Evolutionary conservation across 257 asterid genomes (phyloP).

Genomic region (Solanum clarkiae): DNA sequence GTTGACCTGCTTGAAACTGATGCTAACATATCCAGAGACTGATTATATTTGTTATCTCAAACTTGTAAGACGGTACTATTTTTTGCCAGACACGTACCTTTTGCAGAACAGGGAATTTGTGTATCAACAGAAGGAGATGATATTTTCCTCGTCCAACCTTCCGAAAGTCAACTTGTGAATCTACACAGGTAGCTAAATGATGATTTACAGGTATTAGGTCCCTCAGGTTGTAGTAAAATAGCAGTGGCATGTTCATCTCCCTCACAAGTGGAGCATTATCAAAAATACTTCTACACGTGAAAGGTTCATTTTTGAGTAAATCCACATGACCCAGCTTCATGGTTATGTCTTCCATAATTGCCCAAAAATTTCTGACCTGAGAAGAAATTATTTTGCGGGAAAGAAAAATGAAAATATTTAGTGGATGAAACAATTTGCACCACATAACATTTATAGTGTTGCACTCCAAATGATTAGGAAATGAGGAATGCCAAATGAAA

Average conservation of each 20-base stretch:
- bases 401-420: constrained; percentile 1
- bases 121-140: constrained; percentile 57
- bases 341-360: constrained; percentile 53
- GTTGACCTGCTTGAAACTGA: constrained; percentile 45
- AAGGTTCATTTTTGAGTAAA: constrained; percentile 26
- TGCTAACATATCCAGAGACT: not conserved
- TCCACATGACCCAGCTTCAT: constrained; percentile 25
- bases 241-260: constrained; percentile 27
- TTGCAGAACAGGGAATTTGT: constrained; percentile 65
- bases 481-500: not conserved
- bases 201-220: constrained; percentile 17
- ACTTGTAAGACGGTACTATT: not conserved
- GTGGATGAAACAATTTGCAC: not conserved
- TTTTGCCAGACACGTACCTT: constrained; percentile 36
- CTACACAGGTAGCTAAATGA: constrained; percentile 21
- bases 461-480: not conserved
- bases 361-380: constrained; percentile 48
- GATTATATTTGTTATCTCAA: not conserved
- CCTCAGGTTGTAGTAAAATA: constrained; percentile 26
- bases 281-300: constrained; percentile 59
- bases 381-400: not conserved
- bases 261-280: constrained; percentile 17
- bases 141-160: constrained; percentile 49
- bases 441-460: not conserved
- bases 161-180: constrained; percentile 16